Percentiles rank a stretch among this genome's conserved stretches.
Evolutionary conservation across 129 eudicot genomes (phyloP).

Genomic region (Pseudognaphalium luteoalbum): DNA sequence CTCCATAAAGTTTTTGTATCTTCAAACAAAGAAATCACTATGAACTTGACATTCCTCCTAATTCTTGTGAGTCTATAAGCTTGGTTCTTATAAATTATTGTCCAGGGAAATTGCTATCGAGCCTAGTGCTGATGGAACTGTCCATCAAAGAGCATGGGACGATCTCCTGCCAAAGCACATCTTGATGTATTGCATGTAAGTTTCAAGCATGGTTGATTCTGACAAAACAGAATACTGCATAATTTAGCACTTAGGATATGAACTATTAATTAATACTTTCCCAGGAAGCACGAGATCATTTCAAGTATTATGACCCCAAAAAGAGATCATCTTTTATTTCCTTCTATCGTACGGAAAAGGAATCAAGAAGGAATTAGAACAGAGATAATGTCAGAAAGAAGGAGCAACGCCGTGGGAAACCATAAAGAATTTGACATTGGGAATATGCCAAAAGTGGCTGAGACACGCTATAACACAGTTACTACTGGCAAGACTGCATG

Average conservation of each 20-base stretch:
- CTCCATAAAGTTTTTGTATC: background rate
- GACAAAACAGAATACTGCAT: background rate
- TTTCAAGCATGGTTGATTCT: background rate
- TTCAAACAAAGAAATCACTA: background rate
- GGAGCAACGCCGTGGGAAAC: constrained; percentile 45
- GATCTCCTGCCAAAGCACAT: constrained; percentile 63
- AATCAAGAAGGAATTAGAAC: constrained; percentile 33
- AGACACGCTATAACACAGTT: constrained; percentile 13
- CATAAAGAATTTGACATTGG: constrained; percentile 5
- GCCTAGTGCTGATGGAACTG: constrained; percentile 32
- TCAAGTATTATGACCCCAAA: constrained; percentile 55
- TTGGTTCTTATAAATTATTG: constrained; percentile 10
- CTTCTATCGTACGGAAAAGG: constrained; percentile 34
- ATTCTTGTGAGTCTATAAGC: background rate
- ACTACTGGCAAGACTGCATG: constrained; percentile 1
- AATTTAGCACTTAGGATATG: background rate
- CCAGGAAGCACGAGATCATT: constrained; percentile 73
- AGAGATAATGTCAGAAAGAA: constrained; percentile 24
- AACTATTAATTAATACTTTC: constrained; percentile 18
- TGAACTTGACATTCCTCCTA: background rate
- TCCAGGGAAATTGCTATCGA: constrained; percentile 49
- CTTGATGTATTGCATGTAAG: constrained; percentile 87
- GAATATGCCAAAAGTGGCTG: constrained; percentile 31
- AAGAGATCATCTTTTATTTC: constrained; percentile 66
- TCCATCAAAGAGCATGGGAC: constrained; percentile 72